phyloP scores from a whole-genome alignment of 768 basidiomycete genomes.

The Hemileccinum rubropunctum region DNA sequence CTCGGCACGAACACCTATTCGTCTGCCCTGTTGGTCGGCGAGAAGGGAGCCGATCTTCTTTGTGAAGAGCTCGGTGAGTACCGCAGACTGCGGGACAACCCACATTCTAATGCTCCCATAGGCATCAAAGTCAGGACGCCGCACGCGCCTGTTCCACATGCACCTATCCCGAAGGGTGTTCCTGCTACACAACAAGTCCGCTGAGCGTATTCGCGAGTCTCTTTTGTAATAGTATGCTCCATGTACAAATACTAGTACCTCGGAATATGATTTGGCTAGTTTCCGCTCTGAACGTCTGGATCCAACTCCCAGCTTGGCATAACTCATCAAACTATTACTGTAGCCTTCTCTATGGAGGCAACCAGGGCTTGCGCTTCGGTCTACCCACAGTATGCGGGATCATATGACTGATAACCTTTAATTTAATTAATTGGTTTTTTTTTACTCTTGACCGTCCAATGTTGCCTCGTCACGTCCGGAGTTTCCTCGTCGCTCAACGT shows the following conservation, averaged over 20 bases:
- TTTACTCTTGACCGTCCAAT: slow-evolving; percentile 23
- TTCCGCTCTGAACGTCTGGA: too few relatives aligned
- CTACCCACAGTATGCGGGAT: too few relatives aligned
- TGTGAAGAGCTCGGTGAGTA: slow-evolving; percentile 59
- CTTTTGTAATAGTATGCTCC: neutral
- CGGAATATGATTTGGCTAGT: neutral
- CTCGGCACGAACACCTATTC: slow-evolving; percentile 73
- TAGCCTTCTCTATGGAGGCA: too few relatives aligned
- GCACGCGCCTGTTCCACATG: slow-evolving; percentile 69
- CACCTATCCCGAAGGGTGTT: slow-evolving; percentile 52
- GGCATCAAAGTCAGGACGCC: slow-evolving; percentile 61
- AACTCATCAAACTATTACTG: too few relatives aligned
- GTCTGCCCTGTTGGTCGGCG: slow-evolving; percentile 64
- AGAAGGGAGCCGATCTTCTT: slow-evolving; percentile 63
- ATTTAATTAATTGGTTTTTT: slow-evolving; percentile 8
- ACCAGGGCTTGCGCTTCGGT: too few relatives aligned
- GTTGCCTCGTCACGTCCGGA: slow-evolving; percentile 49
- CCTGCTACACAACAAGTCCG: slow-evolving; percentile 43
- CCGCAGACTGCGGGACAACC: neutral
- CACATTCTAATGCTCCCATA: slow-evolving; percentile 23
- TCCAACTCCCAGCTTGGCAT: too few relatives aligned
- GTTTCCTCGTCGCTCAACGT: slow-evolving; percentile 32
- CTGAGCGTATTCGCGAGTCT: slow-evolving; percentile 3
- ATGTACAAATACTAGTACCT: neutral
- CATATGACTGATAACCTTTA: slow-evolving; percentile 10